Evolutionary conservation across 2,329 filamentous ascomycete species (phyloP), one percentile per base, ranked within the genome.

Genomic region (Davidsoniella eucalypti): DNA sequence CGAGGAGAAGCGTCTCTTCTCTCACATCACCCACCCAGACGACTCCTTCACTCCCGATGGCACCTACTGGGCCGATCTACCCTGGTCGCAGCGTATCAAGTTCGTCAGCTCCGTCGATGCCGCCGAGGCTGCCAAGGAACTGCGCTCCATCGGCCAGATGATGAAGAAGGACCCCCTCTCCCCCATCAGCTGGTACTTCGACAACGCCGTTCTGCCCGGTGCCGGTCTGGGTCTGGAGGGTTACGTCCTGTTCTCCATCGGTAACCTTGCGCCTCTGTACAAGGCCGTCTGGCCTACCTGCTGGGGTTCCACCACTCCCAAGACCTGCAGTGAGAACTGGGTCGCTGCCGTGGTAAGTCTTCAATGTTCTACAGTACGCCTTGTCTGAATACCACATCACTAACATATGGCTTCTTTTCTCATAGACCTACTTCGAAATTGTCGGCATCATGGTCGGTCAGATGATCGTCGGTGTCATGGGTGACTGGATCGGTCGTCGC

Each of bases 171-270:
- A 95, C 60, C 87, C 88, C 26, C 71, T 95, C 14, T 84, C 81
- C 50, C 87, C 88, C 0, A 51, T 96, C n/a, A 69, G 73, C 21
- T 92, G 81, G 73, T 96, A 96, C 65, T 82, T 93, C 62, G 78
- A 80, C 61, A 92, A 94, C 62, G 90, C 88, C 66, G 82, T 95
- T 49, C 78, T 96, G 52, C 90, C 90, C 46, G 90, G 90, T 66
- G 87, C 87, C 56, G 90, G 90, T 62, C 78, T 96, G 47, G 82
- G 87, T 62, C 76, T 96, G 25, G 90, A 96, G 73, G 90, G 87
- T 58, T 96, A 95, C 61, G 88, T 95, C 40, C 76, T 96, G 17
- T 96, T 96, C 72, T 95, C 88, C 55, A 95, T 96, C 58, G 90
- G 90, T 52, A 95, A 94, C 65, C 70, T 96, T 56, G 79, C 84